phyloP scores from a whole-genome alignment of 192 early-diverging fungal genomes.

The Coemansia sp. region DNA sequence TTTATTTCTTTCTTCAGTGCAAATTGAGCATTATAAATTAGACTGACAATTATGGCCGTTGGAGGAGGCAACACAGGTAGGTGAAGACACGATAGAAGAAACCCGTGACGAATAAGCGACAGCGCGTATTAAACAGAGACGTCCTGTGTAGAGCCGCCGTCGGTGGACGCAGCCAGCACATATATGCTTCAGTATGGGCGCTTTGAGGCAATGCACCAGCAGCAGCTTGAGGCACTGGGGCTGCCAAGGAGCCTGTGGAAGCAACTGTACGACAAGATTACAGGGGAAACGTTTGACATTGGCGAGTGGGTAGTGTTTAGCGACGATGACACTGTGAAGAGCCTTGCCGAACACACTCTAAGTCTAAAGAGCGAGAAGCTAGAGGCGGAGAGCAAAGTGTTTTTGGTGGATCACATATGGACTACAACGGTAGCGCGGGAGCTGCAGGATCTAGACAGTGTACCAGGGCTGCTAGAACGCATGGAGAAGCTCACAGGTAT shows the following conservation, averaged over 20 bases:
- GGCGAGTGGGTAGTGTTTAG: conserved; percentile 37
- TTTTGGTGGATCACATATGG: conserved; percentile 73
- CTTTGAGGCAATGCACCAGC: conserved; percentile 42
- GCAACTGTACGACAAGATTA: conserved; percentile 35
- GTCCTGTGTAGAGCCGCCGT: neutral
- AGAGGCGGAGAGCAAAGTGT: conserved; percentile 57
- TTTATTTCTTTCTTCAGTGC: too few relatives aligned
- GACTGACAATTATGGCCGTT: neutral
- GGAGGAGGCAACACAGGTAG: neutral
- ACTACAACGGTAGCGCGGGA: conserved; percentile 64
- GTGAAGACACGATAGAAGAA: neutral
- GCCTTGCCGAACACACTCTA: conserved; percentile 25
- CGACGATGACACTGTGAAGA: neutral
- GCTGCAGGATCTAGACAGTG: conserved; percentile 53
- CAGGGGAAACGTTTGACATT: conserved; percentile 34
- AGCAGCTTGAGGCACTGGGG: conserved; percentile 46
- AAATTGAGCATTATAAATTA: too few relatives aligned
- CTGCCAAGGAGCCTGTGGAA: conserved; percentile 45
- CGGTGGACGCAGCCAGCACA: conserved; percentile 32
- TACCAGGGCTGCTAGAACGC: conserved; percentile 62
- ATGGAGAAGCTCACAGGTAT: conserved; percentile 64
- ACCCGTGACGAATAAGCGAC: neutral
- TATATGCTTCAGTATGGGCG: conserved; percentile 41
- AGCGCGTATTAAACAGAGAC: neutral
- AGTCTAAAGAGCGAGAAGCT: conserved; percentile 32